A percentile compares a stretch with the other conserved stretches of the same genome.
These are phyloP conservation scores for Talaromyces sp. DNA, from an alignment of 2,329 filamentous ascomycete genomes.

Conservation along the genomic window DNA sequence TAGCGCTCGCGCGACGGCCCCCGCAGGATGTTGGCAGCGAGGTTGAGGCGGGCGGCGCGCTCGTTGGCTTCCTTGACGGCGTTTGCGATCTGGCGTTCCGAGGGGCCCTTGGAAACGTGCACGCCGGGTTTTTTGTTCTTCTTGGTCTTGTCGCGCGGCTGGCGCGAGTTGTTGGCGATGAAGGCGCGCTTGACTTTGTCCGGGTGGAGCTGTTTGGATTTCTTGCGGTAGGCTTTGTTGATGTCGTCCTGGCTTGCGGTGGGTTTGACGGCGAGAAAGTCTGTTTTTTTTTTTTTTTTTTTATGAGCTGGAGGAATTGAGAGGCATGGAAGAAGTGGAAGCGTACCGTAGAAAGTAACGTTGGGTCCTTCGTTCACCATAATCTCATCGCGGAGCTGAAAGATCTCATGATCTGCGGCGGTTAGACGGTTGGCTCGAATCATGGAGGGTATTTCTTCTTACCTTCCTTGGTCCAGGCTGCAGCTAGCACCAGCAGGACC, in stretches of 20 bases:
- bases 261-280: conserved; percentile 73
- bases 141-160: conserved; percentile 43
- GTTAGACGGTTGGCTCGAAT: not conserved
- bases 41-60: conserved; percentile 74
- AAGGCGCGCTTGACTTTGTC: conserved; percentile 92
- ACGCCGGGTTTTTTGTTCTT: conserved; percentile 56
- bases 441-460: conserved; percentile 13
- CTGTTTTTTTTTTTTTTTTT: conserved; percentile 31
- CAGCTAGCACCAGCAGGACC: conserved; percentile 61
- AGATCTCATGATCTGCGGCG: conserved; percentile 84
- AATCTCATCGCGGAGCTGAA: conserved; percentile 87
- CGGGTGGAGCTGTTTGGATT: conserved; percentile 75
- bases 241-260: conserved; percentile 79
- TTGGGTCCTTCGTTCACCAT: conserved; percentile 66
- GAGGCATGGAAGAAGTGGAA: not conserved
- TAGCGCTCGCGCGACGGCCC: conserved; percentile 79
- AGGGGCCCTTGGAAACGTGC: conserved; percentile 64
- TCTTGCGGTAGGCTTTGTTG: conserved; percentile 89
- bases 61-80: conserved; percentile 77
- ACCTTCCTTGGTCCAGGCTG: conserved; percentile 86
- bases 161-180: conserved; percentile 60
- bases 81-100: conserved; percentile 67
- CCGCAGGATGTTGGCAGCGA: conserved; percentile 80
- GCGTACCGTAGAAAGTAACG: conserved; percentile 76
- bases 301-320: not conserved